A percentile compares a stretch with the other conserved stretches of the same genome.
phyloP scores from a whole-genome alignment of 805 yeast genomes.

The Saccharomycopsis amapae region DNA sequence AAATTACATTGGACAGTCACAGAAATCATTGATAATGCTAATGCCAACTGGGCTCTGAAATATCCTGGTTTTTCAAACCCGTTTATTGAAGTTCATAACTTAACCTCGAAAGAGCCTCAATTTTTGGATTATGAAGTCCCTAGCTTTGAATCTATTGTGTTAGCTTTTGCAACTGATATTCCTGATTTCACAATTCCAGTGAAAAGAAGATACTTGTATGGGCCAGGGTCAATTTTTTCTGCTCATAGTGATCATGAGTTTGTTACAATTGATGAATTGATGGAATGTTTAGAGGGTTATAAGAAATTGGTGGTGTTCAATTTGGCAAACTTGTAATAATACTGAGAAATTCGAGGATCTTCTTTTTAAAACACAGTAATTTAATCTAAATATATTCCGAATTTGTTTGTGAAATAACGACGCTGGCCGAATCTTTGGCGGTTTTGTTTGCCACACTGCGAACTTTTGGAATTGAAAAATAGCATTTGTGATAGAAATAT shows the following conservation, averaged over 20 bases:
- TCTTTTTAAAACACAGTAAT: no score
- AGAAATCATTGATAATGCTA: background rate
- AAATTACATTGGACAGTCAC: constrained; percentile 13
- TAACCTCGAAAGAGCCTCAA: constrained; percentile 29
- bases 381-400: no score
- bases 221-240: constrained; percentile 47
- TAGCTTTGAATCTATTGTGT: constrained; percentile 50
- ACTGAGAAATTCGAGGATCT: no score
- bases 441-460: no score
- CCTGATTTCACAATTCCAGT: constrained; percentile 14
- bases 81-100: background rate
- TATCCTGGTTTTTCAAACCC: constrained; percentile 30
- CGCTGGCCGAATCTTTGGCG: no score
- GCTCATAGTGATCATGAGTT: constrained; percentile 45
- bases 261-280: constrained; percentile 34
- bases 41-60: background rate
- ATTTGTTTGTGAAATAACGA: no score
- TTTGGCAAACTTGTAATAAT: no score
- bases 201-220: constrained; percentile 36
- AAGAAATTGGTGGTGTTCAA: constrained; percentile 28
- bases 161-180: constrained; percentile 33
- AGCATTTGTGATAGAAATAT: no score
- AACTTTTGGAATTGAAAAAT: no score
- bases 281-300: constrained; percentile 38
- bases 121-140: constrained; percentile 51